phyloP scores from a whole-genome alignment of 108 stramenopile species.

The Fragilariopsis cylindrus region DNA sequence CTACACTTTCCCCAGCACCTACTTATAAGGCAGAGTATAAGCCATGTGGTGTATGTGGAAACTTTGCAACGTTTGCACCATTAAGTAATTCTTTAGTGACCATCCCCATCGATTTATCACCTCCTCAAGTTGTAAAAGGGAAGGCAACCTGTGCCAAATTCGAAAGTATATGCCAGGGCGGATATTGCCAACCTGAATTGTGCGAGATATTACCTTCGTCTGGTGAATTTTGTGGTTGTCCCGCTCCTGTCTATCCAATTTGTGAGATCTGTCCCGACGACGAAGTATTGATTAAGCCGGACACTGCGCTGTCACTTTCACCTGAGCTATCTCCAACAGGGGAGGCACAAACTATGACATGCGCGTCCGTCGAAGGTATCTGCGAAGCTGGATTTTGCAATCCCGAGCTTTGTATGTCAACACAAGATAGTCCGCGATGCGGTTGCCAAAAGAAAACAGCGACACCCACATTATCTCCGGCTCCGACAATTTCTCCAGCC shows the following conservation, averaged over 20 bases:
- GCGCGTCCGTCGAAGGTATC: background rate
- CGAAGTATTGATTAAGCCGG: background rate
- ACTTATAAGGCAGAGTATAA: conserved; percentile 5
- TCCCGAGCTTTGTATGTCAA: background rate
- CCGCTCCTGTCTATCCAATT: background rate
- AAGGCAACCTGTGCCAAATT: background rate
- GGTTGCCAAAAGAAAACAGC: background rate
- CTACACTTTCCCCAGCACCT: background rate
- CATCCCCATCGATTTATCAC: background rate
- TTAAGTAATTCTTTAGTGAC: background rate
- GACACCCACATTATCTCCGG: background rate
- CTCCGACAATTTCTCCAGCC: conserved; percentile 5
- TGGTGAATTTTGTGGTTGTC: background rate
- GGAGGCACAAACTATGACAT: background rate
- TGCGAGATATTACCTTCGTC: background rate
- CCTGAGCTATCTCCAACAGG: background rate
- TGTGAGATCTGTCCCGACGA: background rate
- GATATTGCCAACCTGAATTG: background rate
- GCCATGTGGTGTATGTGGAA: conserved; percentile 1
- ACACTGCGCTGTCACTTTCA: background rate
- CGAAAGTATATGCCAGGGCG: background rate
- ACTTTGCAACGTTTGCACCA: background rate
- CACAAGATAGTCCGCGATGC: background rate
- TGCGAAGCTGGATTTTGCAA: background rate
- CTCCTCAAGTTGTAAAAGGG: background rate